Evolutionary conservation across 371 early-diverging fungal species (phyloP).

Genomic region (Rhizopus arrhizus): DNA sequence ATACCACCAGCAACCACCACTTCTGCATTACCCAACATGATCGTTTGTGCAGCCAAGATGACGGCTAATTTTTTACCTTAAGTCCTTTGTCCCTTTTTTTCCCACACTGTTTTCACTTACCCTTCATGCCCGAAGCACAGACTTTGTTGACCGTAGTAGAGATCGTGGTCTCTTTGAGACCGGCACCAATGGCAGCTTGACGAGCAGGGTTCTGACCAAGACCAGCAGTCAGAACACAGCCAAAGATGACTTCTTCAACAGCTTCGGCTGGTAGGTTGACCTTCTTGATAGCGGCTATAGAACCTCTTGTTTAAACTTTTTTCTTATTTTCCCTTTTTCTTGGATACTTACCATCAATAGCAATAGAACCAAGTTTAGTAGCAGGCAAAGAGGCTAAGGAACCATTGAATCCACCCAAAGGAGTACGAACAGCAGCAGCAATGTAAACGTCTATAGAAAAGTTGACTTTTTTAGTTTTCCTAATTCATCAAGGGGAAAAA

Average conservation of each 20-base stretch:
- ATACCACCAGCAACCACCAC: conserved; percentile 92
- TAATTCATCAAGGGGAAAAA: neutral
- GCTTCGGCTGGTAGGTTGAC: conserved; percentile 66
- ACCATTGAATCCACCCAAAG: conserved; percentile 93
- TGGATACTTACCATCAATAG: conserved; percentile 76
- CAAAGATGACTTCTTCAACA: conserved; percentile 86
- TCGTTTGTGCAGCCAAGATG: conserved; percentile 82
- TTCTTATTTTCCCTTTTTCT: conserved; percentile 2
- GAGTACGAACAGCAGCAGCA: conserved; percentile 88
- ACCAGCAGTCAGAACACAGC: conserved; percentile 85
- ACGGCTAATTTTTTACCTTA: conserved; percentile 56
- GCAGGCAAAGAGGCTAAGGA: conserved; percentile 86
- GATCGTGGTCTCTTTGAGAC: conserved; percentile 70
- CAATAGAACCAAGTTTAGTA: conserved; percentile 84
- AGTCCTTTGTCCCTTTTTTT: neutral
- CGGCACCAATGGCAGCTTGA: conserved; percentile 92
- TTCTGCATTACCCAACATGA: conserved; percentile 82
- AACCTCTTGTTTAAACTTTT: neutral
- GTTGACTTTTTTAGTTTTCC: neutral
- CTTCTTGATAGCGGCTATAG: conserved; percentile 72
- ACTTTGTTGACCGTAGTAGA: conserved; percentile 97
- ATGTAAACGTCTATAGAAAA: conserved; percentile 76
- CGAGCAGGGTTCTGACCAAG: conserved; percentile 97
- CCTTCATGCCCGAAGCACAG: conserved; percentile 97
- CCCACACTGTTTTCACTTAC: conserved; percentile 32